A percentile compares a stretch with the other conserved stretches of the same genome.
phyloP scores from a whole-genome alignment of 164 flowering plant species.

The Annona cherimola region DNA sequence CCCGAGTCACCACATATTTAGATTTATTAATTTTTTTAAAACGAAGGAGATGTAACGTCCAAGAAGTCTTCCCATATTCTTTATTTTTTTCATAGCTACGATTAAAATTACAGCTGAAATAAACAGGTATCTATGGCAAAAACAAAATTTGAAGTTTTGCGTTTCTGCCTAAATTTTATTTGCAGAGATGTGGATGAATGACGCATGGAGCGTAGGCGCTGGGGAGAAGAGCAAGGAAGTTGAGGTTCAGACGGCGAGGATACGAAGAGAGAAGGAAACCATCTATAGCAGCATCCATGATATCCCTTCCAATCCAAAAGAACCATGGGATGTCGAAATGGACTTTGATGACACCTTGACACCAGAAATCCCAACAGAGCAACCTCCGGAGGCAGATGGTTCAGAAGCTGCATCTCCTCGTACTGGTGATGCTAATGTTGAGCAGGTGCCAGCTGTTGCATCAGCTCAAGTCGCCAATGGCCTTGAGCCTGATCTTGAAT shows the following conservation, averaged over 20 bases:
- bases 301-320: slow-evolving; percentile 74
- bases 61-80: not conserved
- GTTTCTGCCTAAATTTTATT: slow-evolving; percentile 13
- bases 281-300: slow-evolving; percentile 42
- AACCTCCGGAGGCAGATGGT: slow-evolving; percentile 52
- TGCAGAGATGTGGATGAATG: slow-evolving; percentile 63
- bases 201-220: slow-evolving; percentile 50
- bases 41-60: too few relatives aligned
- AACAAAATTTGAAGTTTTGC: not conserved
- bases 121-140: not conserved
- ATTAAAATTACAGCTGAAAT: not conserved
- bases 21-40: too few relatives aligned
- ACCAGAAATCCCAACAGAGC: slow-evolving; percentile 70
- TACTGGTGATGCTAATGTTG: not conserved
- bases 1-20: too few relatives aligned
- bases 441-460: not conserved
- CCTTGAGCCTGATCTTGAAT: slow-evolving; percentile 73
- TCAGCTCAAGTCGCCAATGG: slow-evolving; percentile 7
- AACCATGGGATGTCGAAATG: slow-evolving; percentile 97
- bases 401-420: slow-evolving; percentile 20
- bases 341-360: slow-evolving; percentile 89
- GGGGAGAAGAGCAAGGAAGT: slow-evolving; percentile 91
- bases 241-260: slow-evolving; percentile 66
- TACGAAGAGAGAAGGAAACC: slow-evolving; percentile 65
- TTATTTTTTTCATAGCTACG: not conserved